Evolutionary conservation across 1,284 basidiomycete species (phyloP), one percentile per base, ranked within the genome.

Genomic region (Mycena sp.): DNA sequence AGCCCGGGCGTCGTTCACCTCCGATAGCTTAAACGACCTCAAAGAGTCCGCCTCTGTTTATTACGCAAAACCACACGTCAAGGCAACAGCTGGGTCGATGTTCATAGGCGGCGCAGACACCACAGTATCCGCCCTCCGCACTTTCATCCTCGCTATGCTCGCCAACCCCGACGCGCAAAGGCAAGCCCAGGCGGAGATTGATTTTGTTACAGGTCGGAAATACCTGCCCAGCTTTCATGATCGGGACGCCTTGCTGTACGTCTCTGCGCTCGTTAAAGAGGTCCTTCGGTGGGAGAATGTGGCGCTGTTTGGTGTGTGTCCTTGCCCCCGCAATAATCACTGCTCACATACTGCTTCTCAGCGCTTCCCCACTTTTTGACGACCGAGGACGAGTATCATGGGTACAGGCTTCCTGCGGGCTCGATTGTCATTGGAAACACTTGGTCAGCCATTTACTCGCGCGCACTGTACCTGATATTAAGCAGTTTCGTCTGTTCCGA

Each of bases 121-220:
- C n/a, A 53, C 49, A 2, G 58, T 57, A 1, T 21, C 52, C 1
- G 43, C 41, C 14, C 58, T 61, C 1, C 53, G 53, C 5, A 60
- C 30, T 3, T 64, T 59, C 50, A 16, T 55, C 2, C 45, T 59
- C 5, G 62, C 38, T 2, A 59, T 59, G 35, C 44, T 65, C 5
- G n/a, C 43, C 2, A 41, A 79, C 64, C 83, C 82, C 0, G 78
- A 82, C 1, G 76, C 76, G 2, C 78, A 79, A 54, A 66, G 59
- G 23, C 76, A 74, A 40, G 87, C 84, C 0, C 86, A 85, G 63
- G 76, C 74, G 49, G 86, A 88, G 67, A 76, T 88, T 25, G 86
- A 88, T 68, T 65, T 74, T 2, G 80, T 88, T 10, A 52, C 86
- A 54, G 84, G 86, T 23, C 60, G 63, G 19, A 77, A 81, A 56